Evolutionary conservation across 345 rosid species (phyloP), one percentile per base, ranked within the genome.

Genomic region (Salix suchowensis): DNA sequence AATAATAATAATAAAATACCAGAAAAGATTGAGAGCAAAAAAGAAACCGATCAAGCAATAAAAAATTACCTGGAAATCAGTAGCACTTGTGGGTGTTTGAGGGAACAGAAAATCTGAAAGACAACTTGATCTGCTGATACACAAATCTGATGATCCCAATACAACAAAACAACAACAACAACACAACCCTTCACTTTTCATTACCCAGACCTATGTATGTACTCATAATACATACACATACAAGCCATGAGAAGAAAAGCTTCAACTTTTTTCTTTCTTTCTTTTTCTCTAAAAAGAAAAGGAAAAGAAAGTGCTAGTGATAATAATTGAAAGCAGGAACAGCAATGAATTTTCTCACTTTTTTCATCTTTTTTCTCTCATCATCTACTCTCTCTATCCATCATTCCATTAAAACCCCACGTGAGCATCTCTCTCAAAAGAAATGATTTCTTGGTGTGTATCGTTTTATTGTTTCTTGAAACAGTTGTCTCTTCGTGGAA

Each of bases 51-150:
- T 67, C 14, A 46, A 44, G 71, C 64, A 82, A 80, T 80, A 79
- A 84, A 86, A 79, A 85, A 82, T 68, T 84, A 87, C 93, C 89
- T 84, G 83, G 74, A 84, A 87, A 77, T 82, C 87, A 81, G 82
- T 54, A 86, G 71, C 74, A 73, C 73, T 68, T 85, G 91, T 88
- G 88, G 83, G 89, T 73, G 86, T 71, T 84, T 67, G 73, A 77
- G 92, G 88, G 87, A 82, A 86, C 87, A 88, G 80, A 78, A 78
- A 72, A 89, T 75, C 83, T 84, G 78, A 78, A 79, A 83, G 64
- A 76, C 85, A 79, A 74, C 80, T 82, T 28, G 89, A 88, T 82
- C 86, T 62, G 72, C 80, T 72, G 79, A 80, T 76, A 72, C 37
- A 79, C 76, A 81, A 76, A 80, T 76, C 73, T 62, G 83, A 86